These are phyloP conservation scores for Spirogloea muscicola DNA, from an alignment of 139 green algal genomes.

Conservation along the genomic window DNA sequence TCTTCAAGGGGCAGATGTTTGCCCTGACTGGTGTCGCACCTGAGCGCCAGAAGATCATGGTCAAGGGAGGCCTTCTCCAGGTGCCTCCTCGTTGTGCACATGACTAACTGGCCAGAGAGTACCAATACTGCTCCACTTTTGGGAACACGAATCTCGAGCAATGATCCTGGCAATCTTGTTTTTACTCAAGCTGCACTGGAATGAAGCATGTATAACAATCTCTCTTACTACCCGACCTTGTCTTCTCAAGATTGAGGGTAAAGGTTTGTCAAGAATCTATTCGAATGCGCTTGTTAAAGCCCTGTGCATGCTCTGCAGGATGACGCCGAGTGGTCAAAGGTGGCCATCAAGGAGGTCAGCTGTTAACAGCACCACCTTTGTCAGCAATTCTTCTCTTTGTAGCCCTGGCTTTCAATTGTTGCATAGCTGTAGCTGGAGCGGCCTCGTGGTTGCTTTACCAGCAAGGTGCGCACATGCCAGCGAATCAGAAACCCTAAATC, in stretches of 20 bases:
- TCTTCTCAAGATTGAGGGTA: too few relatives aligned
- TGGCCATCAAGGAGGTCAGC: slow-evolving; percentile 69
- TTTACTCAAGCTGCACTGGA: too few relatives aligned
- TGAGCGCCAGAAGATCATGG: slow-evolving; percentile 94
- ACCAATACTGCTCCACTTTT: too few relatives aligned
- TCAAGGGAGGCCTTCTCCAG: slow-evolving; percentile 90
- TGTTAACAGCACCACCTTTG: not conserved
- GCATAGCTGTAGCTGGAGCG: not conserved
- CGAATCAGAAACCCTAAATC: not conserved
- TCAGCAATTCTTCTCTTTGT: slow-evolving; percentile 3
- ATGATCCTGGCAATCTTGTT: too few relatives aligned
- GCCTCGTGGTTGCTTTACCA: not conserved
- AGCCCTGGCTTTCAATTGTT: not conserved
- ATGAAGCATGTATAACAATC: too few relatives aligned
- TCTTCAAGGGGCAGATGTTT: slow-evolving; percentile 97
- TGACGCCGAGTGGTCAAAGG: slow-evolving; percentile 78
- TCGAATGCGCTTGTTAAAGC: too few relatives aligned
- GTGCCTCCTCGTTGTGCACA: slow-evolving; percentile 23
- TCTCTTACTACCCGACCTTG: too few relatives aligned
- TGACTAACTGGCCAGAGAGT: too few relatives aligned
- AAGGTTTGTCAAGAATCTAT: too few relatives aligned
- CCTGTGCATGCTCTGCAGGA: too few relatives aligned
- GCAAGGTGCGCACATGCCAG: not conserved
- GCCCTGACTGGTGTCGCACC: slow-evolving; percentile 84
- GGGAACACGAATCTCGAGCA: too few relatives aligned